Percentiles rank a stretch among this genome's conserved stretches.
Conservation (phyloP, 169 alveolate species). For the Plasmodium ovale region DNA sequence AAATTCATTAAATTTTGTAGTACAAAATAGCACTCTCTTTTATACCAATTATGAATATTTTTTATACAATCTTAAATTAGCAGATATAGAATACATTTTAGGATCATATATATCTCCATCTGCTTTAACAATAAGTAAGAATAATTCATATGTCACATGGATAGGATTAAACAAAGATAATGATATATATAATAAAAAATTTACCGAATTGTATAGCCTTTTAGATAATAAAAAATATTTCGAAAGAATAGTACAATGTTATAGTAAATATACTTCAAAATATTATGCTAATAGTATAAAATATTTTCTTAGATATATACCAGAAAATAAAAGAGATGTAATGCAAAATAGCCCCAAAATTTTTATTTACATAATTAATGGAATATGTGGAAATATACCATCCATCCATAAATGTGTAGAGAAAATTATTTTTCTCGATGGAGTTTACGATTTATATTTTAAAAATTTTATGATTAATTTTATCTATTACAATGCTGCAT, state of each 20-base stretch:
- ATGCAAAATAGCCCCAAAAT: constrained; percentile 61
- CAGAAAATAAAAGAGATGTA: constrained; percentile 54
- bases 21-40: constrained; percentile 41
- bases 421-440: constrained; percentile 54
- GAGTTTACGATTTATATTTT: constrained; percentile 54
- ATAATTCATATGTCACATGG: constrained; percentile 65
- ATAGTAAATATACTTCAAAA: constrained; percentile 63
- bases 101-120: constrained; percentile 58
- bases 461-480: constrained; percentile 73
- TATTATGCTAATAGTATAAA: constrained; percentile 49
- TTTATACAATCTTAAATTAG: constrained; percentile 39
- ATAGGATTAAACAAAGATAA: constrained; percentile 52
- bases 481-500: constrained; percentile 51
- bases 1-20: constrained; percentile 29
- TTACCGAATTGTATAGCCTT: constrained; percentile 32
- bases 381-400: constrained; percentile 51
- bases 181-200: constrained; percentile 43
- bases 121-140: constrained; percentile 5
- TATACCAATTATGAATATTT: constrained; percentile 53
- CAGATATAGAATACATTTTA: constrained; percentile 40
- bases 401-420: constrained; percentile 67
- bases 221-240: constrained; percentile 34
- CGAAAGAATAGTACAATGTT: constrained; percentile 64
- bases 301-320: constrained; percentile 57
- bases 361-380: constrained; percentile 42